Conservation (phyloP, 116 monocot species). For the Phalaenopsis hybrid region DNA sequence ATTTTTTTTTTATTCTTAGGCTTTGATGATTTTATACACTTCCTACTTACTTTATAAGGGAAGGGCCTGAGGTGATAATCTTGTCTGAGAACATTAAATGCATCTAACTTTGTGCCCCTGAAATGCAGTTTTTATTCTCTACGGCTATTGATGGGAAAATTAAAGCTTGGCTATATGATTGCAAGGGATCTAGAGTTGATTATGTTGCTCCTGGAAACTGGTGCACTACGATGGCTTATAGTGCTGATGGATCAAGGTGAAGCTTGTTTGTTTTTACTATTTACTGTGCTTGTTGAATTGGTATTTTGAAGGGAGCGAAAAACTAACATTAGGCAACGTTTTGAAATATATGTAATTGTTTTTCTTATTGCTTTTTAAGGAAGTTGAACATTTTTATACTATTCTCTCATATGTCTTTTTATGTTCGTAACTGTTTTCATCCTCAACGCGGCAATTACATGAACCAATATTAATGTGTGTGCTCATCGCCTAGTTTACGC, state of each 20-base stretch:
- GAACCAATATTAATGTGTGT: background rate
- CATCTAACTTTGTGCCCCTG: background rate
- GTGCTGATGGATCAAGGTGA: constrained; percentile 48
- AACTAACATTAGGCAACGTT: too few species aligned
- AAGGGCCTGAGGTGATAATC: background rate
- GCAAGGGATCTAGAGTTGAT: constrained; percentile 56
- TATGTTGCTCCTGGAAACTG: constrained; percentile 70
- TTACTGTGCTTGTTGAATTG: background rate
- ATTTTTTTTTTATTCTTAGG: background rate
- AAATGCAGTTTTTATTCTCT: constrained; percentile 62
- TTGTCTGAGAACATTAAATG: background rate
- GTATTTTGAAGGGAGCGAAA: too few species aligned
- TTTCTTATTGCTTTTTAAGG: too few species aligned
- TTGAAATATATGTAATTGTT: too few species aligned
- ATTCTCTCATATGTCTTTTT: too few species aligned
- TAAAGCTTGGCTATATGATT: constrained; percentile 79
- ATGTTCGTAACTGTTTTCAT: too few species aligned
- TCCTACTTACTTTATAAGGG: background rate
- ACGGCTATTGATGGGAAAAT: constrained; percentile 78
- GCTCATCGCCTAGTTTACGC: background rate
- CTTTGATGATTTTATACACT: background rate
- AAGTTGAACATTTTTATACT: too few species aligned
- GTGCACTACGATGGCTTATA: constrained; percentile 77
- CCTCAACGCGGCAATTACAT: background rate
- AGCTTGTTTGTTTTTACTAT: background rate